Evolutionary conservation across 176 grass and related monocot species (phyloP).

Genomic region (Aegilops bicornis): DNA sequence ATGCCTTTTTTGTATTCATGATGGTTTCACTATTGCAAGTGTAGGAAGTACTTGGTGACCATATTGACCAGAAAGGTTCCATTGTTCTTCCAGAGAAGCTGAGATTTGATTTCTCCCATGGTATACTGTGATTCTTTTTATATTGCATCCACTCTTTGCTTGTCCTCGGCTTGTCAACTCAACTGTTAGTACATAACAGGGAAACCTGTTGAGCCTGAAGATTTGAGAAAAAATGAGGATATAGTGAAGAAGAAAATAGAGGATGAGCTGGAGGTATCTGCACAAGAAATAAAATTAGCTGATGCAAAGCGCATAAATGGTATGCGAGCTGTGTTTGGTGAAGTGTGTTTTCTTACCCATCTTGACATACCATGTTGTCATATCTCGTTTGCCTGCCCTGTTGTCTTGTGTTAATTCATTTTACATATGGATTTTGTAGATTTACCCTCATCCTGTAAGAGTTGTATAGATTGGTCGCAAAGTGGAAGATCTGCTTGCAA

Average conservation of each 20-base stretch:
- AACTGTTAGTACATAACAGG: constrained; percentile 43
- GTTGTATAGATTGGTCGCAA: constrained; percentile 84
- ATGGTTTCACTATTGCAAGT: constrained; percentile 6
- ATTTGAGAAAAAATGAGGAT: constrained; percentile 86
- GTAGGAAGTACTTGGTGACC: constrained; percentile 93
- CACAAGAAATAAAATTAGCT: constrained; percentile 55
- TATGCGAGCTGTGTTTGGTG: constrained; percentile 87
- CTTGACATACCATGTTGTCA: background rate
- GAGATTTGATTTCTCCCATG: constrained; percentile 97
- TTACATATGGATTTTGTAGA: constrained; percentile 36
- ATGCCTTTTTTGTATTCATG: background rate
- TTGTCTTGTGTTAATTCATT: background rate
- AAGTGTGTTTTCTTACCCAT: constrained; percentile 45
- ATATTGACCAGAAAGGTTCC: constrained; percentile 97
- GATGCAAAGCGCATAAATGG: constrained; percentile 72
- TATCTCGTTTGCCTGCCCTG: constrained; percentile 5
- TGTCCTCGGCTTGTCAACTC: background rate
- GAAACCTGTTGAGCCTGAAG: constrained; percentile 77
- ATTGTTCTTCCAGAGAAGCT: constrained; percentile 97
- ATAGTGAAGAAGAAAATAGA: constrained; percentile 93
- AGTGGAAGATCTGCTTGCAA: constrained; percentile 64
- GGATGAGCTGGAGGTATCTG: constrained; percentile 71
- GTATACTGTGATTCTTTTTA: constrained; percentile 36
- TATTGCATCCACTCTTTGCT: constrained; percentile 9
- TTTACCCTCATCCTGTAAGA: constrained; percentile 85